A percentile compares a stretch with the other conserved stretches of the same genome.
Evolutionary conservation across 345 rosid genomes (phyloP).

Genomic region (Euphorbia lathyris): DNA sequence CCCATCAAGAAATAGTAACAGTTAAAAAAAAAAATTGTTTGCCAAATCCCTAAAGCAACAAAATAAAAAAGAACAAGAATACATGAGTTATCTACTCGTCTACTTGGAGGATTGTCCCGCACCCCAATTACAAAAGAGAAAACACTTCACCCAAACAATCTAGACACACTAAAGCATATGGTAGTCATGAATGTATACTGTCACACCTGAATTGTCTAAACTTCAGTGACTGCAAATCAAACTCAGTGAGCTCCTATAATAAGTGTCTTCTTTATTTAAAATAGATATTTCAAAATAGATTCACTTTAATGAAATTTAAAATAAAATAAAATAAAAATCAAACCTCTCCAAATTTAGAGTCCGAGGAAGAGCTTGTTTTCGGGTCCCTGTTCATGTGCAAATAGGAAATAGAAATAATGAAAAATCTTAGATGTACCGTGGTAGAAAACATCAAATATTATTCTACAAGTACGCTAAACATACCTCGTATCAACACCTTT

Average conservation of each 20-base stretch:
- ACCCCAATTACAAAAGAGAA: too few relatives aligned
- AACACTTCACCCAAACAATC: too few relatives aligned
- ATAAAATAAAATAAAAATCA: slow-evolving; percentile 23
- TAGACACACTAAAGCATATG: too few relatives aligned
- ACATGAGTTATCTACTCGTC: neutral
- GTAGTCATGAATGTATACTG: too few relatives aligned
- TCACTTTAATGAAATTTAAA: neutral
- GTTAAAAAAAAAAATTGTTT: neutral
- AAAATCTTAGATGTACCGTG: slow-evolving; percentile 11
- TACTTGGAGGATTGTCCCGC: too few relatives aligned
- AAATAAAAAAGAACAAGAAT: neutral
- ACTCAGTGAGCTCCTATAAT: too few relatives aligned
- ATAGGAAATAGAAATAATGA: slow-evolving; percentile 23
- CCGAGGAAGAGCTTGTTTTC: slow-evolving; percentile 60
- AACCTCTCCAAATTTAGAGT: slow-evolving; percentile 96
- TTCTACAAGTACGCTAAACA: slow-evolving; percentile 9
- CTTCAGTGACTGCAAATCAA: too few relatives aligned
- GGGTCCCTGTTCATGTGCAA: slow-evolving; percentile 54
- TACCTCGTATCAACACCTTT: slow-evolving; percentile 97
- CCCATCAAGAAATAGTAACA: neutral
- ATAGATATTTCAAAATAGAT: too few relatives aligned
- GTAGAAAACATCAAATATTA: slow-evolving; percentile 1
- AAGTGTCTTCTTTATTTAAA: too few relatives aligned
- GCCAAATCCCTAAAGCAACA: neutral
- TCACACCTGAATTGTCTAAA: too few relatives aligned